Conservation (phyloP, 805 yeast genomes). For the Metschnikowia colocasiae region DNA sequence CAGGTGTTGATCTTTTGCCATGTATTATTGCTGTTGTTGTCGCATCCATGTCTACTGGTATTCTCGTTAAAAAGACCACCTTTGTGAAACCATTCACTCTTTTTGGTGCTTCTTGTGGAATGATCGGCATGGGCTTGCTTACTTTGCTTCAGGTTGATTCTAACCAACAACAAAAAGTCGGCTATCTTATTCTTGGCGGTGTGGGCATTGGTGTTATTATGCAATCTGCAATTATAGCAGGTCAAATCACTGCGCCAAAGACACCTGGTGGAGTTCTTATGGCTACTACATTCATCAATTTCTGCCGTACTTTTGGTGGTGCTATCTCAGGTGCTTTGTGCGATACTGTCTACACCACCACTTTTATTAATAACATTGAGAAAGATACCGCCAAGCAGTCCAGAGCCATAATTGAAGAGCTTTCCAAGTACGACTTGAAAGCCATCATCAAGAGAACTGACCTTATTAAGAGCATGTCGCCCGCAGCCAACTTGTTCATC, state of each 20-base stretch:
- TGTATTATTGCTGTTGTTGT: conserved; percentile 37
- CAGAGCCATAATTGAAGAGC: conserved; percentile 19
- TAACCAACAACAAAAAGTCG: conserved; percentile 34
- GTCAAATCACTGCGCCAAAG: conserved; percentile 51
- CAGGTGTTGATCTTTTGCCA: conserved; percentile 47
- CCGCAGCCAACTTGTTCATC: conserved; percentile 23
- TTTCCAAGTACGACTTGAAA: conserved; percentile 16
- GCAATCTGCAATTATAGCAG: conserved; percentile 43
- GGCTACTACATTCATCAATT: conserved; percentile 44
- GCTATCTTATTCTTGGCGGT: conserved; percentile 46
- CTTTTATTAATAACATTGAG: conserved; percentile 17
- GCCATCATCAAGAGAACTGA: conserved; percentile 17
- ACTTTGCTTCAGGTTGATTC: conserved; percentile 40
- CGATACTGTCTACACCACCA: conserved; percentile 37
- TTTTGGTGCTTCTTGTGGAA: conserved; percentile 31
- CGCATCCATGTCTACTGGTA: conserved; percentile 36
- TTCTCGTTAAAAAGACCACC: conserved; percentile 34
- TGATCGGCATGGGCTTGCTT: conserved; percentile 45
- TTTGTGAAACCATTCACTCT: conserved; percentile 41
- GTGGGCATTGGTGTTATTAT: conserved; percentile 44
- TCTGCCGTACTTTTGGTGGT: conserved; percentile 44
- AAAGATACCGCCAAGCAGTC: conserved; percentile 12
- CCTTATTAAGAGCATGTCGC: conserved; percentile 15
- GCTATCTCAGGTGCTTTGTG: conserved; percentile 42
- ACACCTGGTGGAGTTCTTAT: conserved; percentile 47